Conservation (phyloP, 768 basidiomycete species). For the Lentinula raphanica region DNA sequence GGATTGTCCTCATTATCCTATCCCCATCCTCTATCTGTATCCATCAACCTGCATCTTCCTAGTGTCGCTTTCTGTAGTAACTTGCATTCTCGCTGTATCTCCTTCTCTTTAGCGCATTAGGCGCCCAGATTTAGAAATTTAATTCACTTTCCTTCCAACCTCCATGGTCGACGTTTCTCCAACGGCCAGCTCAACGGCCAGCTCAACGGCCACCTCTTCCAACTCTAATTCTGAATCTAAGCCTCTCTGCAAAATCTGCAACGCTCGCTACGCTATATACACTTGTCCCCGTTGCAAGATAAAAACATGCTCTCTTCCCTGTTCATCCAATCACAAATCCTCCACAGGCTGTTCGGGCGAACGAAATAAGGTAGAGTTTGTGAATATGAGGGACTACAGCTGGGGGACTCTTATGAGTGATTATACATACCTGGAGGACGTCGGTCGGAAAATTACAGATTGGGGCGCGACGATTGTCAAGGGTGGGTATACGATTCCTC, state of each 20-base stretch:
- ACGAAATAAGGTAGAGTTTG: constrained; percentile 67
- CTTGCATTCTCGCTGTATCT: background rate
- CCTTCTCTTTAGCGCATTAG: background rate
- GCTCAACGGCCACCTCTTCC: too few relatives aligned
- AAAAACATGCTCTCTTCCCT: constrained; percentile 70
- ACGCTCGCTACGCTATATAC: constrained; percentile 48
- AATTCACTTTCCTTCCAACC: background rate
- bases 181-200: background rate
- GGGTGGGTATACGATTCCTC: constrained; percentile 44
- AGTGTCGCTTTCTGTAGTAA: background rate
- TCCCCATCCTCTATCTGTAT: background rate
- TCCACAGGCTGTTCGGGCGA: constrained; percentile 59
- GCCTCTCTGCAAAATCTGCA: constrained; percentile 47
- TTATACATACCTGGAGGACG: constrained; percentile 80
- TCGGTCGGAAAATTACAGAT: constrained; percentile 66
- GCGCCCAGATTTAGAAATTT: background rate
- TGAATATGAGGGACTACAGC: constrained; percentile 78
- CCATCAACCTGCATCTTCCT: too few relatives aligned
- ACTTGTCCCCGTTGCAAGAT: constrained; percentile 72
- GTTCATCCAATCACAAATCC: constrained; percentile 66
- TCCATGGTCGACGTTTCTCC: background rate
- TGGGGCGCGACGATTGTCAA: constrained; percentile 70
- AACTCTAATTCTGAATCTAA: constrained; percentile 10
- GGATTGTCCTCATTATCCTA: background rate
- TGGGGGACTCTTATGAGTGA: constrained; percentile 90